Evolutionary conservation across 2,329 filamentous ascomycete species (phyloP).

Genomic region (Aspergillus awamori): DNA sequence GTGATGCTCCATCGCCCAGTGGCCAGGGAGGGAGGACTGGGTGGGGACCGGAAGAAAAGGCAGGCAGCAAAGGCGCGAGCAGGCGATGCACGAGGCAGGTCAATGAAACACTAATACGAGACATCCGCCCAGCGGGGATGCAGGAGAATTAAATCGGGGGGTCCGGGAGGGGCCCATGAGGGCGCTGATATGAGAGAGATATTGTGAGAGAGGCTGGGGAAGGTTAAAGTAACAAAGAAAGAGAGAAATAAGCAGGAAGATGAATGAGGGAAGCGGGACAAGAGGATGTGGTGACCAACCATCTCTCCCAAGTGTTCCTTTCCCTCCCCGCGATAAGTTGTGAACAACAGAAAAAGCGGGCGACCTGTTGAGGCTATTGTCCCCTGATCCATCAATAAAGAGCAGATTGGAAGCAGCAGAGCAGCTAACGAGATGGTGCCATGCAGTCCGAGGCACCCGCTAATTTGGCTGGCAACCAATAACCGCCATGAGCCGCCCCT

Average conservation of each 20-base stretch:
- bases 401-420: too few relatives aligned
- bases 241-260: conserved; percentile 4
- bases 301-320: not conserved
- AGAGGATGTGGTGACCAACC: conserved; percentile 6
- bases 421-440: not conserved
- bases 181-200: not conserved
- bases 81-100: not conserved
- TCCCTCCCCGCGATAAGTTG: not conserved
- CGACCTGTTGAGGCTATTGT: too few relatives aligned
- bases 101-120: conserved; percentile 4
- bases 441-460: not conserved
- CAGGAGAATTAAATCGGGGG: not conserved
- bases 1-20: conserved; percentile 29
- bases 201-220: not conserved
- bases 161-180: not conserved
- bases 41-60: conserved; percentile 6
- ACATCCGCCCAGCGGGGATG: conserved; percentile 1
- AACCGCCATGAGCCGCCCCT: conserved; percentile 1
- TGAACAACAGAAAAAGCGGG: not conserved
- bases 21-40: not conserved
- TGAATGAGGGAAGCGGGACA: not conserved
- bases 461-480: not conserved
- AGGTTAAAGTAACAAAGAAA: conserved; percentile 5
- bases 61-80: not conserved
- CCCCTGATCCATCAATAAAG: too few relatives aligned